Evolutionary conservation across 2,329 filamentous ascomycete genomes (phyloP), one percentile per base, ranked within the genome.

Genomic region (Clarireedia paspali): DNA sequence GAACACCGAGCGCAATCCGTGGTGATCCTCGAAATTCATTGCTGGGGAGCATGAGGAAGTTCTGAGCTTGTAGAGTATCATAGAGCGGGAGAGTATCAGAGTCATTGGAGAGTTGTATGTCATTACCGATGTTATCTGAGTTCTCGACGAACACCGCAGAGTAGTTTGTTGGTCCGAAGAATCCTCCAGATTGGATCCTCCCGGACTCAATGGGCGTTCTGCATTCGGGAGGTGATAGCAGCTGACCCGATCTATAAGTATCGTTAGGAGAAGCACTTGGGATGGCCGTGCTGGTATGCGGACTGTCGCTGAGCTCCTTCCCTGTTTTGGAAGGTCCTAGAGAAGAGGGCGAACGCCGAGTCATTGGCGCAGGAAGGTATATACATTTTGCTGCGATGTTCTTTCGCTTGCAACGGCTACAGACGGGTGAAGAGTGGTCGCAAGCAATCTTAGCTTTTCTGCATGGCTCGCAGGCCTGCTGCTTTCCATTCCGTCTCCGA

Each of bases 71-170:
- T 6, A 67, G 56, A 55, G 56, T 61, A 27, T 64, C 60, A 56
- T 60, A 59, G 20, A 59, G 55, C 9, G 60, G 36, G 20, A 54
- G 55, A 1, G 55, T 56, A 30, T 61, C 59, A 14, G 55, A 53
- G 42, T 67, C 63, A 42, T 64, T 64, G 20, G 63, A 64, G n/a
- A 67, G 60, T 9, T 63, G 61, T 39, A 66, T 56, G 4, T 64
- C 61, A 14, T 62, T 62, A 5, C 60, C 61, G 15, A 67, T 57
- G 48, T 66, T 62, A 15, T 63, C 60, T 27, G 57, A 52, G 27
- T 67, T 67, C 47, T 68, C 66, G 10, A 61, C 50, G 51, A 67
- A 68, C 9, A 68, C 65, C 7, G 66, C 66, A 1, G 66, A 67
- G 60, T 67, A 68, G 51, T 61, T 65, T 9, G 66, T 68, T n/a